Conservation (phyloP, 371 early-diverging fungal genomes). For the Mucor ambiguus region DNA sequence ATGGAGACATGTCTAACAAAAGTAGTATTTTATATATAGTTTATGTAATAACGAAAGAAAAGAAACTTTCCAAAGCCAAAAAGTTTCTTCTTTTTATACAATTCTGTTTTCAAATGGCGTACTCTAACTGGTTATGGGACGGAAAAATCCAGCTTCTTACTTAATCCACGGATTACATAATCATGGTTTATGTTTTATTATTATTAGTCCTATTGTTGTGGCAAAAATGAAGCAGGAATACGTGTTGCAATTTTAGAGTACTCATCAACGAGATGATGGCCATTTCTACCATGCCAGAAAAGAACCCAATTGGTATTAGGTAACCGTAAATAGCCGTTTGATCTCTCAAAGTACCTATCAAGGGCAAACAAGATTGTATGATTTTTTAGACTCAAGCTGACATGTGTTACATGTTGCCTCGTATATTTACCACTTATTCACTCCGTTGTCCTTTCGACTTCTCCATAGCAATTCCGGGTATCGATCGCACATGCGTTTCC, state of each 20-base stretch:
- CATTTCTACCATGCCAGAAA: constrained; percentile 75
- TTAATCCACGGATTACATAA: constrained; percentile 2
- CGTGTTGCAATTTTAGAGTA: constrained; percentile 39
- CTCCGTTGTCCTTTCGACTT: constrained; percentile 84
- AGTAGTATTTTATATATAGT: background rate
- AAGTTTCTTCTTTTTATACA: constrained; percentile 2
- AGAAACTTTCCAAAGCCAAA: background rate
- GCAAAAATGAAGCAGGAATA: constrained; percentile 45
- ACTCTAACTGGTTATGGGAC: background rate
- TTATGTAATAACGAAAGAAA: background rate
- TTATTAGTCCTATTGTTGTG: background rate
- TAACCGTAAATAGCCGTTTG: constrained; percentile 72
- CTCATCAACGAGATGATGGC: constrained; percentile 36
- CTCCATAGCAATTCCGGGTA: constrained; percentile 87
- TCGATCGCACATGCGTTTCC: constrained; percentile 76
- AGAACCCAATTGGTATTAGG: constrained; percentile 73
- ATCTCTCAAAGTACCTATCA: constrained; percentile 86
- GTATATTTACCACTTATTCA: constrained; percentile 83
- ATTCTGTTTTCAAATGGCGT: background rate
- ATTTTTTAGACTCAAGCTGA: background rate
- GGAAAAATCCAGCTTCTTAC: background rate
- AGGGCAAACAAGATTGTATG: background rate
- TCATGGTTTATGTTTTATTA: background rate
- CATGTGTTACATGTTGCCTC: constrained; percentile 2
- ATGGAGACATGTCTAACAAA: constrained; percentile 10